Base-by-base conservation (phyloP, 2,329 filamentous ascomycete species). In the Parafenestella ontariensis region DNA sequence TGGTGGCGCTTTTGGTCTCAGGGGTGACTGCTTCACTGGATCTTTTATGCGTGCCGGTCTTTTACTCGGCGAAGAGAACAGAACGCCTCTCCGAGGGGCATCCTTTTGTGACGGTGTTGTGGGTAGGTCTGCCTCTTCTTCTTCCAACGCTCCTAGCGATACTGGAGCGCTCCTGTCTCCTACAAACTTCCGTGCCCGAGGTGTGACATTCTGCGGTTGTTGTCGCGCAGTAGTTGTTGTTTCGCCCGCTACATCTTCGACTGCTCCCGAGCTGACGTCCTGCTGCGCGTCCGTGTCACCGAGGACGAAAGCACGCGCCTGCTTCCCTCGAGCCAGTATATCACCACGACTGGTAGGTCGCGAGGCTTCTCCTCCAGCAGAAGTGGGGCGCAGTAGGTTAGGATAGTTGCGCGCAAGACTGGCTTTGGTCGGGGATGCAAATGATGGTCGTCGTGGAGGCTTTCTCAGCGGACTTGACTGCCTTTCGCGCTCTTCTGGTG, bases 381-480 rank as follows among this genome's bases (percentile, higher is more conserved):
- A 61, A n/a, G 54, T 52, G 5, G 59, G 57, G 15, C 62, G 61
- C 13, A 72, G 49, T 1, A 76, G 59, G 33, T 64, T 67, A 3
- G 75, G 74, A 50, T 78, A 74, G 57, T 70, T 74, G 49, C 75
- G 74, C 53, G 75, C 64, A 23, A 77, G 68, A 47, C 72, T 77
- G 20, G 75, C 71, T 66, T 75, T 76, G 2, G 74, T 77, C 15
- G 76, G 76, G 17, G 76, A 77, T 41, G 70, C 69, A 46, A 70
- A 78, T 2, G 75, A 77, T 0, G 73, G 66, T 44, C 74, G 64
- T 49, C 70, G 65, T 20, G 72, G 68, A 33, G 68, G 69, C 46
- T 73, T 68, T 56, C 66, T 67, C 23, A 72, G 31, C 45, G 69
- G 71, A 41, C 64, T 70, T 4, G 66, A 61, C 1, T 55, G 45